Conservation (phyloP, 257 asterid genomes). For the Asclepias syriaca region DNA sequence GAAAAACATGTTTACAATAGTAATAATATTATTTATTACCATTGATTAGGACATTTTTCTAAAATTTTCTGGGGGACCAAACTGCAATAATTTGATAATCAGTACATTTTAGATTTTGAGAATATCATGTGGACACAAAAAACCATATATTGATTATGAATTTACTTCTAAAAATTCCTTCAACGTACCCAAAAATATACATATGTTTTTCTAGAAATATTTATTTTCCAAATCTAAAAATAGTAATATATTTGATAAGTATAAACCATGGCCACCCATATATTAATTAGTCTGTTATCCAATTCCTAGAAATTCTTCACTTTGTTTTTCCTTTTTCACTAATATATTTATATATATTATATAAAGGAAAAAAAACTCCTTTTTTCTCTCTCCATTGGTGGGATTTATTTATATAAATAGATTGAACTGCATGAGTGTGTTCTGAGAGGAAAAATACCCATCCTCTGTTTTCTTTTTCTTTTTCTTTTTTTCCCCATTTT, state of each 20-base stretch:
- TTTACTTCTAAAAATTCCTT: neutral
- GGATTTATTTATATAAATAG: constrained; percentile 8
- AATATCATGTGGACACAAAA: constrained; percentile 3
- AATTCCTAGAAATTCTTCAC: too few species aligned
- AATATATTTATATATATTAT: too few species aligned
- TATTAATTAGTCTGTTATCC: too few species aligned
- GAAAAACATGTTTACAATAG: too few species aligned
- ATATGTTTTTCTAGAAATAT: too few species aligned
- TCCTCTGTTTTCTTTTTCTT: neutral
- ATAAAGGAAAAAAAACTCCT: neutral
- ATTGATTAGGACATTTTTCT: neutral
- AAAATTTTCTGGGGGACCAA: too few species aligned
- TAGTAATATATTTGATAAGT: too few species aligned
- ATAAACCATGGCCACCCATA: too few species aligned
- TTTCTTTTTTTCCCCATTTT: neutral
- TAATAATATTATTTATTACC: neutral
- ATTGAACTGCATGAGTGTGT: constrained; percentile 16
- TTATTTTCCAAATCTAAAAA: too few species aligned
- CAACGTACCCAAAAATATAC: neutral
- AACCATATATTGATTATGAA: neutral
- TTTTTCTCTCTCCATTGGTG: neutral
- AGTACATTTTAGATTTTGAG: constrained; percentile 1
- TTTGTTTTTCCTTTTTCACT: too few species aligned
- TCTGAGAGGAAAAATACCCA: neutral
- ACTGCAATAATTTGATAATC: neutral